Evolutionary conservation across 2,329 filamentous ascomycete species (phyloP).

Genomic region (Diplodia seriata): DNA sequence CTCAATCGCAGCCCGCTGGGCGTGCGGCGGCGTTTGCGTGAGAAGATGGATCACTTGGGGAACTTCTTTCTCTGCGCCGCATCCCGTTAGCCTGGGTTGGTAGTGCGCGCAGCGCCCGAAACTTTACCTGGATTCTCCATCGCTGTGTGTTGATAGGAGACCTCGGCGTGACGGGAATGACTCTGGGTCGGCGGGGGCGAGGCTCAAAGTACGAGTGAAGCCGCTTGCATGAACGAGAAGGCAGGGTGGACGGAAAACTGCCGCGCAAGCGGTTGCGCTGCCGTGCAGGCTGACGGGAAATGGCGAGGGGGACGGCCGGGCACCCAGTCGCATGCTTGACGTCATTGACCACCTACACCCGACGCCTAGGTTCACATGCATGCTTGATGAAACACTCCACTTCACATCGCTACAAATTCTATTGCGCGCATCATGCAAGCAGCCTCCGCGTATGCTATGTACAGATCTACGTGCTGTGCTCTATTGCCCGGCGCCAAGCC

Average conservation of each 20-base stretch:
- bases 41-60: constrained; percentile 70
- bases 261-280: background rate
- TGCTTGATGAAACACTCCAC: background rate
- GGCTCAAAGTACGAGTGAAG: background rate
- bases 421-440: background rate
- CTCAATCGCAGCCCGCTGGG: constrained; percentile 70
- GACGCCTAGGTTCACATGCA: constrained; percentile 15
- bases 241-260: background rate
- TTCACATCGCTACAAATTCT: no score
- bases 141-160: background rate
- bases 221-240: background rate
- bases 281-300: background rate
- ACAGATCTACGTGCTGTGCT: constrained; percentile 2
- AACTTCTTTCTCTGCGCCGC: constrained; percentile 64
- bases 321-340: background rate
- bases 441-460: constrained; percentile 7
- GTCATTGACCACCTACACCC: constrained; percentile 19
- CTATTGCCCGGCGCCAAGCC: constrained; percentile 35
- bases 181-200: background rate
- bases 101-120: background rate
- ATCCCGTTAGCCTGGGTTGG: constrained; percentile 27
- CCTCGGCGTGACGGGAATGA: no score
- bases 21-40: constrained; percentile 68
- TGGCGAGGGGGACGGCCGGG: background rate
- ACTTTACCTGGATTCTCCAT: constrained; percentile 45